Conservation (phyloP, 106 monocot species). For the Gastrodia elata region DNA sequence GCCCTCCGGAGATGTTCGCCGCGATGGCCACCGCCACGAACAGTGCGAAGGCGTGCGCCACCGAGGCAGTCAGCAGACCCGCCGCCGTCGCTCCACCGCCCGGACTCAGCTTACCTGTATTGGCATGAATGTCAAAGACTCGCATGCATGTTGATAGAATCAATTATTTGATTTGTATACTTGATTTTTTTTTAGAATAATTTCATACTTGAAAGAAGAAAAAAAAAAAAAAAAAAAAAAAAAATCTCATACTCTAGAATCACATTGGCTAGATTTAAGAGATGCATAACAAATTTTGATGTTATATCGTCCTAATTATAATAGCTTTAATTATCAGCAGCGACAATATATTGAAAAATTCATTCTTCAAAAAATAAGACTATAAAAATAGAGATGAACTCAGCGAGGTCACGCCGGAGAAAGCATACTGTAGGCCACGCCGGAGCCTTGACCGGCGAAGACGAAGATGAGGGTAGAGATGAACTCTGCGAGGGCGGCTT, state of each 20-base stretch:
- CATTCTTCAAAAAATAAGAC: too few species aligned
- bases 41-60: conserved; percentile 37
- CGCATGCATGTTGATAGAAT: too few species aligned
- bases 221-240: background rate
- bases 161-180: too few species aligned
- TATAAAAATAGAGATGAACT: too few species aligned
- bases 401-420: background rate
- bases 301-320: too few species aligned
- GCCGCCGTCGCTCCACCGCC: conserved; percentile 23
- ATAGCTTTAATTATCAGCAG: too few species aligned
- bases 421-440: conserved; percentile 49
- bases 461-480: conserved; percentile 55
- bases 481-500: conserved; percentile 61
- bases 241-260: background rate
- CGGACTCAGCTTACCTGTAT: conserved; percentile 26
- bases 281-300: too few species aligned
- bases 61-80: conserved; percentile 25
- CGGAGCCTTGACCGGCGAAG: conserved; percentile 65
- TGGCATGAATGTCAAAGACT: too few species aligned
- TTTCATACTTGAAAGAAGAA: too few species aligned
- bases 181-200: too few species aligned
- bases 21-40: conserved; percentile 37
- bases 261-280: too few species aligned
- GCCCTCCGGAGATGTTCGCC: conserved; percentile 51
- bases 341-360: too few species aligned